phyloP scores from a whole-genome alignment of 164 flowering plant species.

The Chimonanthus salicifolius region DNA sequence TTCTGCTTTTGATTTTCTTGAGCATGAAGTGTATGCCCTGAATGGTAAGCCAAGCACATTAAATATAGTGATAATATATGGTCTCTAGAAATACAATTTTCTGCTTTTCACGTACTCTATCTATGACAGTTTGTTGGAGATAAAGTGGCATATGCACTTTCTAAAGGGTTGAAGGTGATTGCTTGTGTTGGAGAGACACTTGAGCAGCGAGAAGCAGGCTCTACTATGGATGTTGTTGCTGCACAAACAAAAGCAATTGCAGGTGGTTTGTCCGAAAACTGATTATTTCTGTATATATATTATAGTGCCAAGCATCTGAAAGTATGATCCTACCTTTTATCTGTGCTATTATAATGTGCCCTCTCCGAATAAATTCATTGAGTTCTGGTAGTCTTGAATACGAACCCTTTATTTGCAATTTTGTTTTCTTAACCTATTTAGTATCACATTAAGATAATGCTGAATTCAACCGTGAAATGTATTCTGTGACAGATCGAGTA shows the following conservation, averaged over 20 bases:
- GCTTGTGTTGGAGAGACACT: conserved; percentile 90
- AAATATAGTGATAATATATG: background rate
- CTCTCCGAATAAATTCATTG: background rate
- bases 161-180: conserved; percentile 74
- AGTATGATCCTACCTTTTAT: background rate
- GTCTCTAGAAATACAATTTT: no score
- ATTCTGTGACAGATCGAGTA: conserved; percentile 39
- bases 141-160: conserved; percentile 78
- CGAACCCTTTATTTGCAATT: background rate
- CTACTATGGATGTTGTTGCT: conserved; percentile 70
- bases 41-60: background rate
- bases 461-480: background rate
- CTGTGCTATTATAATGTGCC: background rate
- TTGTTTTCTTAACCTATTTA: no score
- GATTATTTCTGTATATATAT: background rate
- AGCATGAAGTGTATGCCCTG: background rate
- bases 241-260: conserved; percentile 84
- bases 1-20: background rate
- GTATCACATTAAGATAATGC: conserved; percentile 1
- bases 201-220: conserved; percentile 79
- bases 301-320: background rate
- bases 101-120: background rate
- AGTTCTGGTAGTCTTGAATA: background rate
- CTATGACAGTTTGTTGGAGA: conserved; percentile 72
- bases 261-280: conserved; percentile 27